phyloP scores from a whole-genome alignment of 768 basidiomycete species.

The Galerina marginata region DNA sequence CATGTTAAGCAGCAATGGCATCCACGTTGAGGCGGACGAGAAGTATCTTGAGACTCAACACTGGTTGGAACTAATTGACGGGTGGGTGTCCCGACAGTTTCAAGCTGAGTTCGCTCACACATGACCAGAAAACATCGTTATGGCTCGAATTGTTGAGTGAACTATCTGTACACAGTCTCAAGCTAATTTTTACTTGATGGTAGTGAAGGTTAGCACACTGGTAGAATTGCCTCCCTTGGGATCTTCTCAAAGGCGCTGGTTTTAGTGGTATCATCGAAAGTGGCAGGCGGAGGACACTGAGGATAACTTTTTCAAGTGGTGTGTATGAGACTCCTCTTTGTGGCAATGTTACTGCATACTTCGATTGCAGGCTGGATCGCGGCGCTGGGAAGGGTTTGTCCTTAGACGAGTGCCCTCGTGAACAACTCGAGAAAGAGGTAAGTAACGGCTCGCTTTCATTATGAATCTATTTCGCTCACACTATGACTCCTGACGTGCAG shows the following conservation, averaged over 20 bases:
- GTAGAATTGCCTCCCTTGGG: background rate
- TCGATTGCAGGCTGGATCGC: conserved; percentile 58
- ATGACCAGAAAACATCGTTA: conserved; percentile 59
- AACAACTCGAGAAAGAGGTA: conserved; percentile 65
- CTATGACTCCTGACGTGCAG: conserved; percentile 26
- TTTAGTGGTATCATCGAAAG: conserved; percentile 59
- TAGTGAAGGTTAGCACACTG: conserved; percentile 47
- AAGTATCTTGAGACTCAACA: conserved; percentile 65
- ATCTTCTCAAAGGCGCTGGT: background rate
- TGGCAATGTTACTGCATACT: background rate
- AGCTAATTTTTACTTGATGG: background rate
- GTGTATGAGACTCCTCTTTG: background rate
- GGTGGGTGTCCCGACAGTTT: conserved; percentile 35
- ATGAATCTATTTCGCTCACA: too few relatives aligned
- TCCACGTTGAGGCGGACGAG: conserved; percentile 38
- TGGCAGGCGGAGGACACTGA: conserved; percentile 65
- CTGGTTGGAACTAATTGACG: conserved; percentile 68
- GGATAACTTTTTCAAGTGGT: conserved; percentile 75
- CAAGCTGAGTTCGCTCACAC: background rate
- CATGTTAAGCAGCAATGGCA: conserved; percentile 36
- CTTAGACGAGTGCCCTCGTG: conserved; percentile 62
- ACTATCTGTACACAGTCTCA: background rate
- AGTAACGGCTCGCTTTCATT: background rate
- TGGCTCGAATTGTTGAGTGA: conserved; percentile 60
- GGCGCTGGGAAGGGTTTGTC: conserved; percentile 62